Evolutionary conservation across 2,329 filamentous ascomycete genomes (phyloP), one percentile per base, ranked within the genome.

Genomic region (Xylariaceae sp.): DNA sequence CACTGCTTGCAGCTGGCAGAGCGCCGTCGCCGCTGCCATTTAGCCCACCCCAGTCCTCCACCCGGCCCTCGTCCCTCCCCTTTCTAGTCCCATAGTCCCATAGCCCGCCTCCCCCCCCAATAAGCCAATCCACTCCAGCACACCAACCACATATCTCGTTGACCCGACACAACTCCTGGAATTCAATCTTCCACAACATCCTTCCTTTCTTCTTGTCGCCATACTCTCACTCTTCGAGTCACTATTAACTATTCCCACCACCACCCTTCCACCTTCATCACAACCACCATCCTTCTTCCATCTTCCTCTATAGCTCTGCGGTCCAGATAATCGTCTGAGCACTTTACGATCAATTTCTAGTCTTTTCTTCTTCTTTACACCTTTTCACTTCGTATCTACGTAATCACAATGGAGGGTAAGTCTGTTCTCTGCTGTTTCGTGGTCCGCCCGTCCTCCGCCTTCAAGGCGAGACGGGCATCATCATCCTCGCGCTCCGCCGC

Each of bases 371-470:
- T 61, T 47, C 60, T 61, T 30, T 30, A 64, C 44, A 63, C 65
- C 60, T 66, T 65, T 66, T n/a, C 71, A 68, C 62, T 68, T 72
- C 72, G 67, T 65, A 65, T 58, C 72, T 71, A 74, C 72, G 66
- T 74, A 78, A 81, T 75, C 78, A 79, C 75, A 74, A 84, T 84
- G 81, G 81, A 88, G 80, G 85, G 85, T 88, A 84, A 79, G 82
- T 76, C 73, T 67, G 73, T 64, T 66, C 9, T 64, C 70, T 65
- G 9, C 13, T 17, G 35, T 44, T 64, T 65, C 45, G 42, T 58
- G 50, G n/a, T 23, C 56, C 58, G 55, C 61, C 53, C 59, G 62
- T 62, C 56, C 15, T 17, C 51, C 13, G 23, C 23, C 23, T 30
- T 30, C 23, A 5, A 30, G 23, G 23, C 13, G 15, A 15, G 18